A percentile compares a stretch with the other conserved stretches of the same genome.
These are phyloP conservation scores for Besnoitia besnoiti DNA, from an alignment of 169 alveolate species.

Conservation along the genomic window DNA sequence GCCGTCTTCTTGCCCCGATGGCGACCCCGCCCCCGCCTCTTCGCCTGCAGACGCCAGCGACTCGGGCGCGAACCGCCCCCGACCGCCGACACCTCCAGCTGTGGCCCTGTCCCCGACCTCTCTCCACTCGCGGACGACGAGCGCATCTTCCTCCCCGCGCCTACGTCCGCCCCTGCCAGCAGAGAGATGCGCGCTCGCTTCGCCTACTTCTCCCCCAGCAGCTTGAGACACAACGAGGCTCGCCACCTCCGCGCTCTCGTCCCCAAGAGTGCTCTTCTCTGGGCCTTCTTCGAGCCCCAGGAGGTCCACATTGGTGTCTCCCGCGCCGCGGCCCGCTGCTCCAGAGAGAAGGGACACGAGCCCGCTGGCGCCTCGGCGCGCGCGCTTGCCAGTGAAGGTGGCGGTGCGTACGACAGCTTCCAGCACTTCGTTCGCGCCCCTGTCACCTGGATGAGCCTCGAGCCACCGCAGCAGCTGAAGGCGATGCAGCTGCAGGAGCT, in stretches of 20 bases:
- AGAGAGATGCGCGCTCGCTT: background rate
- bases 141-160: background rate
- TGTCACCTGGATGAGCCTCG: slow-evolving; percentile 3
- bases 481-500: slow-evolving; percentile 62
- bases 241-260: background rate
- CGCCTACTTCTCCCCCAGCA: background rate
- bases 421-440: slow-evolving; percentile 38
- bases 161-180: background rate
- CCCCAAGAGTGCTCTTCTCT: background rate
- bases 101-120: background rate
- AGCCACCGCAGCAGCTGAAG: slow-evolving; percentile 59
- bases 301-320: background rate
- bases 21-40: background rate
- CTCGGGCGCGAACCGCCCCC: slow-evolving; percentile 49
- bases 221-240: no score
- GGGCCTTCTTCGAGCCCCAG: slow-evolving; percentile 35
- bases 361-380: background rate
- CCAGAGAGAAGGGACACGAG: background rate
- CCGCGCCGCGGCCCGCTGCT: background rate
- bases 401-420: slow-evolving; percentile 51
- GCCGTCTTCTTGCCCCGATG: slow-evolving; percentile 25
- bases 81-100: slow-evolving; percentile 50
- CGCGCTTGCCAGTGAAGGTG: slow-evolving; percentile 58
- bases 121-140: background rate
- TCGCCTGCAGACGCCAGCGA: background rate